phyloP scores from a whole-genome alignment of 1,139 yeast species.

The Tardiomyces digboiensis region DNA sequence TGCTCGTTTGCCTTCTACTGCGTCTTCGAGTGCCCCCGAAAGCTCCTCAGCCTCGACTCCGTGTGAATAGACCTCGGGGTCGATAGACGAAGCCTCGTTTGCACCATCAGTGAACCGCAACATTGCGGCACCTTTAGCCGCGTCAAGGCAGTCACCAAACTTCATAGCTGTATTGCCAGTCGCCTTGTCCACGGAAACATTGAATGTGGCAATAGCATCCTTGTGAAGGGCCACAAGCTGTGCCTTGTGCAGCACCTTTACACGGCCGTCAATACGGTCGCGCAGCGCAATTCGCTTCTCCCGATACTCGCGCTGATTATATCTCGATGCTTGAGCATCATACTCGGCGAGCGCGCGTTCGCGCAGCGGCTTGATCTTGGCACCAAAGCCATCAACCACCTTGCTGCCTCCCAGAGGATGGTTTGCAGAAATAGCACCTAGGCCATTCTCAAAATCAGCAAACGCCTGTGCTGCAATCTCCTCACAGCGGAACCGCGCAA shows the following conservation, averaged over 20 bases:
- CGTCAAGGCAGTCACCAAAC: constrained; percentile 22
- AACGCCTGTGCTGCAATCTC: constrained; percentile 57
- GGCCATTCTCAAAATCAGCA: constrained; percentile 36
- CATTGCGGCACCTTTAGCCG: constrained; percentile 19
- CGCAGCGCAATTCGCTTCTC: constrained; percentile 46
- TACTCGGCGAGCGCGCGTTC: constrained; percentile 38
- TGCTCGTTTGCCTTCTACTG: constrained; percentile 32
- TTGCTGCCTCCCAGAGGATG: constrained; percentile 13
- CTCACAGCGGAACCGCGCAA: constrained; percentile 91
- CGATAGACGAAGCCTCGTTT: constrained; percentile 15
- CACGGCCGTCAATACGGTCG: constrained; percentile 22
- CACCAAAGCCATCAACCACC: constrained; percentile 24
- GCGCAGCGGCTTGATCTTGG: constrained; percentile 17
- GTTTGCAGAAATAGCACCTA: constrained; percentile 14
- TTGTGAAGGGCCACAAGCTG: constrained; percentile 31
- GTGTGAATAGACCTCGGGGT: constrained; percentile 18
- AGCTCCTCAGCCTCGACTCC: constrained; percentile 25
- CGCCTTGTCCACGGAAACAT: constrained; percentile 1
- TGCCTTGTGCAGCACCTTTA: constrained; percentile 31
- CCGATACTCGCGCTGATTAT: constrained; percentile 52
- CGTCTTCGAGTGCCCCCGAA: constrained; percentile 17
- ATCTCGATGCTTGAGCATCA: constrained; percentile 66
- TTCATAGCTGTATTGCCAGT: constrained; percentile 4
- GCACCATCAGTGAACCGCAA: constrained; percentile 21
- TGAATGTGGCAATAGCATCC: constrained; percentile 12